A percentile compares a stretch with the other conserved stretches of the same genome.
Conservation (phyloP, 2,329 filamentous ascomycete genomes). For the Colletotrichum sp. region DNA sequence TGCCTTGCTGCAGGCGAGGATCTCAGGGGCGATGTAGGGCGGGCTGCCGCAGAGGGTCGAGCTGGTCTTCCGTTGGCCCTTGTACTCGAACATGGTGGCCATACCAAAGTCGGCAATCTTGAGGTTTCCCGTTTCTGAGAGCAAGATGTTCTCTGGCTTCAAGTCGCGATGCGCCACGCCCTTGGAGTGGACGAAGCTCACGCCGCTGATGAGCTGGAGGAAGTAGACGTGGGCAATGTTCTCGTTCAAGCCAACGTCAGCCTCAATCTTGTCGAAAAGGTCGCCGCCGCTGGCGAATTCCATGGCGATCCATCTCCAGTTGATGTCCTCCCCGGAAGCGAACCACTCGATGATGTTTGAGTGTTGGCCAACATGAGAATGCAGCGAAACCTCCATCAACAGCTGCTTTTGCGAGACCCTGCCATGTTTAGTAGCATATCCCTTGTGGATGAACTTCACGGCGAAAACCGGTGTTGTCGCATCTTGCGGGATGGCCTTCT, state of each 20-base stretch:
- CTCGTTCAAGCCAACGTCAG: conserved; percentile 91
- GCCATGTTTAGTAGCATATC: conserved; percentile 88
- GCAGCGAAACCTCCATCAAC: conserved; percentile 87
- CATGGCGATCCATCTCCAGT: conserved; percentile 99
- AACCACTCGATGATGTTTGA: conserved; percentile 95
- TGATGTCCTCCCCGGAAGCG: conserved; percentile 79
- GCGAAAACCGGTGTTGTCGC: conserved; percentile 81
- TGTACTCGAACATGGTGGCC: conserved; percentile 91
- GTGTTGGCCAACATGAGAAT: conserved; percentile 87
- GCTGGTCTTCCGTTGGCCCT: conserved; percentile 81
- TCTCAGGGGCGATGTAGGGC: conserved; percentile 96
- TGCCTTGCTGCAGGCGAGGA: conserved; percentile 61
- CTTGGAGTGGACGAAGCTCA: conserved; percentile 95
- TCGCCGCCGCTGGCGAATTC: conserved; percentile 95
- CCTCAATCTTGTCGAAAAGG: conserved; percentile 99
- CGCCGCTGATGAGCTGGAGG: conserved; percentile 85
- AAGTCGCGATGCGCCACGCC: conserved; percentile 92
- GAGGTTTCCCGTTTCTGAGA: conserved; percentile 82
- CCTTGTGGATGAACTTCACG: conserved; percentile 98
- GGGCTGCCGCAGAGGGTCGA: conserved; percentile 93
- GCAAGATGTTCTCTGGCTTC: conserved; percentile 93
- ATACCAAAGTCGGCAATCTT: conserved; percentile 98
- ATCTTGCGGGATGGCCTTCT: conserved; percentile 84
- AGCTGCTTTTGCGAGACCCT: conserved; percentile 89
- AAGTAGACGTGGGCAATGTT: conserved; percentile 98